phyloP scores from a whole-genome alignment of 352 stramenopile species.

The Phytophthora palmivora region DNA sequence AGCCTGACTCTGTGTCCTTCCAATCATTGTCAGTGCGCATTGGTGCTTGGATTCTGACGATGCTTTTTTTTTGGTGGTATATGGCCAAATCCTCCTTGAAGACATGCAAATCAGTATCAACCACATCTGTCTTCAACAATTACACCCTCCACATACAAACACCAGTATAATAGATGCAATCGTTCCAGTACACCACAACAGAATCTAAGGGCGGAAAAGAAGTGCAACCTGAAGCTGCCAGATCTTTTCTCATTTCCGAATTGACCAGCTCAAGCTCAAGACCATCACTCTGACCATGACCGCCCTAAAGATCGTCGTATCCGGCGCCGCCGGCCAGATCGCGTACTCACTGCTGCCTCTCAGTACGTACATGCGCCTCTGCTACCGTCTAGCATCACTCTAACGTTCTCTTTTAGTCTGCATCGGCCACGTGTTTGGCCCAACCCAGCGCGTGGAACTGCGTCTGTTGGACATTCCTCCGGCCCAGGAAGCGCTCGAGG shows the following conservation, averaged over 20 bases:
- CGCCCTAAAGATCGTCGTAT: constrained; percentile 84
- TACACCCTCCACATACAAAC: background rate
- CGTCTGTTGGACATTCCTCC: constrained; percentile 87
- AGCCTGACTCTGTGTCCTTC: constrained; percentile 9
- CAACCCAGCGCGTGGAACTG: constrained; percentile 71
- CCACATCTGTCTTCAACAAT: background rate
- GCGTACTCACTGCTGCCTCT: constrained; percentile 90
- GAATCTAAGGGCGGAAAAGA: constrained; percentile 19
- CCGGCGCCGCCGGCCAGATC: constrained; percentile 90
- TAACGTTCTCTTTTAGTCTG: constrained; percentile 57
- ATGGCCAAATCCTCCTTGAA: constrained; percentile 25
- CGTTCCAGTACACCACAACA: constrained; percentile 11
- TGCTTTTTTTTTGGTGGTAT: constrained; percentile 13
- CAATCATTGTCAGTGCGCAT: constrained; percentile 22
- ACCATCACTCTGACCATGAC: constrained; percentile 46
- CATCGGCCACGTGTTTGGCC: constrained; percentile 79
- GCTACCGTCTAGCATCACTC: background rate
- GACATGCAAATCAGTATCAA: constrained; percentile 21
- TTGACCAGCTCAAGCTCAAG: constrained; percentile 28
- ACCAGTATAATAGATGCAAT: background rate
- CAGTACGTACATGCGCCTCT: constrained; percentile 46
- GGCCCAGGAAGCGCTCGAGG: constrained; percentile 77
- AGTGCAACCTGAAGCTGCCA: constrained; percentile 30
- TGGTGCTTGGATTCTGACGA: constrained; percentile 18
- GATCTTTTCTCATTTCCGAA: constrained; percentile 33